phyloP scores from a whole-genome alignment of 345 rosid genomes.

The Aegle marmelos region DNA sequence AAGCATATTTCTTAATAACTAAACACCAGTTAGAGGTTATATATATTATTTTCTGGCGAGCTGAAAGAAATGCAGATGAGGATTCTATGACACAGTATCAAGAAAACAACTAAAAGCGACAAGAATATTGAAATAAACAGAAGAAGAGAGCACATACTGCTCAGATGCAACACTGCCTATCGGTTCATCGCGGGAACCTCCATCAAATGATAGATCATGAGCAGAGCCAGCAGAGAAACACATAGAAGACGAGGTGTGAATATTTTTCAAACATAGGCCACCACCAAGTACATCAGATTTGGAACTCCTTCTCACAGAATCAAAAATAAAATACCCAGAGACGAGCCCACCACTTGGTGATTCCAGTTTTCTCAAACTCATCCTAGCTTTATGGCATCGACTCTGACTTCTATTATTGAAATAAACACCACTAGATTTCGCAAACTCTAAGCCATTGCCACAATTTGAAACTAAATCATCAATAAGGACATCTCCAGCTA shows the following conservation, averaged over 20 bases:
- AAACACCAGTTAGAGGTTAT: neutral
- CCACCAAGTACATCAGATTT: conserved; percentile 26
- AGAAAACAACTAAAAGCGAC: neutral
- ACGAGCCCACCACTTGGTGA: conserved; percentile 31
- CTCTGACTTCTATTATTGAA: conserved; percentile 39
- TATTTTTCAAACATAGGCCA: conserved; percentile 36
- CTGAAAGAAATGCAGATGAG: neutral
- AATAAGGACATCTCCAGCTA: conserved; percentile 58
- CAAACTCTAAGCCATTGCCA: conserved; percentile 52
- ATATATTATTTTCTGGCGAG: neutral
- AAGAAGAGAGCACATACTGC: conserved; percentile 42
- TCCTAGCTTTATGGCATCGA: conserved; percentile 39
- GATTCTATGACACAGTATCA: neutral
- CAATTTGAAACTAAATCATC: conserved; percentile 56
- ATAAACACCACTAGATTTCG: conserved; percentile 54
- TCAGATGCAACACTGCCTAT: conserved; percentile 31
- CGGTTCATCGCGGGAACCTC: conserved; percentile 48
- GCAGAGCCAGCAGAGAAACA: conserved; percentile 53
- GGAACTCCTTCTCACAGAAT: conserved; percentile 30
- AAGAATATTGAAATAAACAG: neutral
- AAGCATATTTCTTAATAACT: neutral
- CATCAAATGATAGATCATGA: conserved; percentile 57
- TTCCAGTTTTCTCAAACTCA: conserved; percentile 47
- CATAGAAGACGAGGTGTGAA: conserved; percentile 34
- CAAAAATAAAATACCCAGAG: conserved; percentile 36